phyloP scores from a whole-genome alignment of 1,139 yeast species.

The Geotrichum reessii region DNA sequence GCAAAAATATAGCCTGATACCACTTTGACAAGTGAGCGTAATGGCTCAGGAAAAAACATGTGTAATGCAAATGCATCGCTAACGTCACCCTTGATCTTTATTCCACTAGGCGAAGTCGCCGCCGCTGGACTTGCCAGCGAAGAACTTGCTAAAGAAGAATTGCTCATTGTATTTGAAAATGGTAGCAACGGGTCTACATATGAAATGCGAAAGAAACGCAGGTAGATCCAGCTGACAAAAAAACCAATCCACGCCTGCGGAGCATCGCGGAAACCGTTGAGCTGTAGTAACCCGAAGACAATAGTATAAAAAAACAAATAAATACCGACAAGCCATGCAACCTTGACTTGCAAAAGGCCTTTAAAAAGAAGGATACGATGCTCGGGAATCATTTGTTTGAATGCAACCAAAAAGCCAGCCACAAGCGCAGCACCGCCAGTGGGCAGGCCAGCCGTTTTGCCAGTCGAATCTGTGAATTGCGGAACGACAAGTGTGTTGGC shows the following conservation, averaged over 20 bases:
- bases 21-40: constrained; percentile 46
- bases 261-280: constrained; percentile 27
- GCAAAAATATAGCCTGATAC: constrained; percentile 52
- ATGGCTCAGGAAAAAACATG: constrained; percentile 61
- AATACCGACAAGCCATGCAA: constrained; percentile 63
- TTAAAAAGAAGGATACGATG: constrained; percentile 67
- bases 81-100: constrained; percentile 65
- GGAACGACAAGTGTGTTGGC: constrained; percentile 25
- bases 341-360: constrained; percentile 59
- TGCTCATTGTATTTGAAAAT: constrained; percentile 19
- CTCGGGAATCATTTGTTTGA: constrained; percentile 86
- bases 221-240: constrained; percentile 62
- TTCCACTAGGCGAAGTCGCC: constrained; percentile 6
- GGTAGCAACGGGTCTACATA: constrained; percentile 32
- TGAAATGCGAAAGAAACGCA: constrained; percentile 64
- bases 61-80: constrained; percentile 82
- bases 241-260: constrained; percentile 66
- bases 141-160: constrained; percentile 17
- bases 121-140: constrained; percentile 13
- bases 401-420: constrained; percentile 74
- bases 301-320: constrained; percentile 44
- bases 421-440: constrained; percentile 64
- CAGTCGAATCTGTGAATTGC: constrained; percentile 21
- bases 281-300: constrained; percentile 23
- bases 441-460: neutral